A percentile compares a stretch with the other conserved stretches of the same genome.
Evolutionary conservation across 495 filamentous ascomycete genomes (phyloP).

Genomic region (Xylaria telfairii): DNA sequence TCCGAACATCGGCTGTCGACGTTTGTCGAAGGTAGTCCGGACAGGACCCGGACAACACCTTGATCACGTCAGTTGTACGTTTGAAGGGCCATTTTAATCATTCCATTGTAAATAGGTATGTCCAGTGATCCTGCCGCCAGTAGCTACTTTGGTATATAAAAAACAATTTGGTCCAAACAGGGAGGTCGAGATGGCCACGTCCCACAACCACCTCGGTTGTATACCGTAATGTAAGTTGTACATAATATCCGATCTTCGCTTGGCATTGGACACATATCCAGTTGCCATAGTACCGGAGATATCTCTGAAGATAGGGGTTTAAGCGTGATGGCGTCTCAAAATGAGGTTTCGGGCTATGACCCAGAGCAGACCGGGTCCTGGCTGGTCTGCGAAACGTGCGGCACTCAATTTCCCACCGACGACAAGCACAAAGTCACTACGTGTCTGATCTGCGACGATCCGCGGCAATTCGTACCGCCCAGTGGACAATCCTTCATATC

Average conservation of each 20-base stretch:
- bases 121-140: not conserved
- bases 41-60: not conserved
- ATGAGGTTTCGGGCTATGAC: conserved; percentile 27
- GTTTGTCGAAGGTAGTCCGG: not conserved
- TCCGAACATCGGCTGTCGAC: conserved; percentile 7
- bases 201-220: not conserved
- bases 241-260: not conserved
- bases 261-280: not conserved
- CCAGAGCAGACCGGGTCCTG: conserved; percentile 49
- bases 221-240: not conserved
- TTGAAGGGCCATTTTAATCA: not conserved
- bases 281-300: not conserved
- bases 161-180: not conserved
- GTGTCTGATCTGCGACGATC: conserved; percentile 80
- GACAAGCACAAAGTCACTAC: conserved; percentile 49
- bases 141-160: no score
- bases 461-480: conserved; percentile 71
- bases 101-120: not conserved
- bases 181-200: not conserved
- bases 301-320: not conserved
- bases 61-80: not conserved
- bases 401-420: conserved; percentile 67
- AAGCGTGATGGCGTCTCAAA: conserved; percentile 28
- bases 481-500: conserved; percentile 67
- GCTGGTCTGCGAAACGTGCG: conserved; percentile 70